phyloP scores from a whole-genome alignment of 1,139 yeast genomes.

The Kurtzmaniella quercitrusa region DNA sequence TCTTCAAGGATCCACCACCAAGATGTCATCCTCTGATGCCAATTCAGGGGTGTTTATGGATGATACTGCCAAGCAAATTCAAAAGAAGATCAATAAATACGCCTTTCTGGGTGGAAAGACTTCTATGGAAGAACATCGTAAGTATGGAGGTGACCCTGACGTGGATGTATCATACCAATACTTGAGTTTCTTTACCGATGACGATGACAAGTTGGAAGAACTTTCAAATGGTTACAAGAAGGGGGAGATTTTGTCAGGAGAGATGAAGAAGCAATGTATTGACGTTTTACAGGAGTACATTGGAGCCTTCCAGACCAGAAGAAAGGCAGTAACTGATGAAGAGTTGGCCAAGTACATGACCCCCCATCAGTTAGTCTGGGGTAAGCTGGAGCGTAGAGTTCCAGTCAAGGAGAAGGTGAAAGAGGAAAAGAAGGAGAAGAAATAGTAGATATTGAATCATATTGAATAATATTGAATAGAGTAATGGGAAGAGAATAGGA shows the following conservation, averaged over 20 bases:
- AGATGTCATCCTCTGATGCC: slow-evolving; percentile 91
- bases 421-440: slow-evolving; percentile 5
- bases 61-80: slow-evolving; percentile 87
- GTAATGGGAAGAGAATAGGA: no score
- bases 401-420: slow-evolving; percentile 56
- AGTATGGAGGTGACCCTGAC: slow-evolving; percentile 89
- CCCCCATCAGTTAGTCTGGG: slow-evolving; percentile 78
- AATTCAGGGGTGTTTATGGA: slow-evolving; percentile 86
- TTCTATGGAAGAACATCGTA: slow-evolving; percentile 84
- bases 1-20: slow-evolving; percentile 91
- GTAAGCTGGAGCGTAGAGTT: slow-evolving; percentile 65
- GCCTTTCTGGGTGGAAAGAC: slow-evolving; percentile 96
- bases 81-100: slow-evolving; percentile 91
- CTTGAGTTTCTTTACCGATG: slow-evolving; percentile 81
- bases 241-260: slow-evolving; percentile 89
- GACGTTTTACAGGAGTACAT: slow-evolving; percentile 77
- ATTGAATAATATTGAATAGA: no score
- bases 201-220: slow-evolving; percentile 70
- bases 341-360: slow-evolving; percentile 71
- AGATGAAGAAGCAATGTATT: slow-evolving; percentile 86
- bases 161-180: slow-evolving; percentile 95
- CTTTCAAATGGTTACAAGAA: slow-evolving; percentile 63
- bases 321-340: slow-evolving; percentile 65
- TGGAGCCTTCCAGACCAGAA: slow-evolving; percentile 72
- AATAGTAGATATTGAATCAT: neutral